Evolutionary conservation across 176 grass and related monocot species (phyloP).

Genomic region (Alloteropsis semialata): DNA sequence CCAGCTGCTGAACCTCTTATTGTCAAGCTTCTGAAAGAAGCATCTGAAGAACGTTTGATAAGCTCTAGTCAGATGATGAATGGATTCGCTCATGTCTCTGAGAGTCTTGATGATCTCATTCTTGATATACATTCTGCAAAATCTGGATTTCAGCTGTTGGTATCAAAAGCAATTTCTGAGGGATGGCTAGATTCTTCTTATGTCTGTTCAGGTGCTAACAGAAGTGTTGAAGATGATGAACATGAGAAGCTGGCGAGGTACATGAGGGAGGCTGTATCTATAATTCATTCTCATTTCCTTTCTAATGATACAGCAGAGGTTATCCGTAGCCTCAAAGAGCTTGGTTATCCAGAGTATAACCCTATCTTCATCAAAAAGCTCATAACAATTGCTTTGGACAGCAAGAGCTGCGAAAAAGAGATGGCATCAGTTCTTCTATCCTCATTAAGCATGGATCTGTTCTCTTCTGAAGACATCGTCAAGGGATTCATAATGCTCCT

Average conservation of each 20-base stretch:
- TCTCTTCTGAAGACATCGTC: conserved; percentile 79
- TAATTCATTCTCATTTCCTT: conserved; percentile 91
- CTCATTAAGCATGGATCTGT: conserved; percentile 78
- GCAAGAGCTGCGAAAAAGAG: conserved; percentile 94
- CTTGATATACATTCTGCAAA: conserved; percentile 93
- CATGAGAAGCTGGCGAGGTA: conserved; percentile 71
- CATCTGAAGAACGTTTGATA: conserved; percentile 76
- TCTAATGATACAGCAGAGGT: conserved; percentile 89
- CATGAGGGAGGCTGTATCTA: conserved; percentile 78
- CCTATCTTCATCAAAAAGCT: conserved; percentile 90
- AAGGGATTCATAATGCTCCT: conserved; percentile 90
- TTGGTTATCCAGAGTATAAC: conserved; percentile 66
- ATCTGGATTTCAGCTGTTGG: conserved; percentile 53
- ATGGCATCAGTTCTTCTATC: conserved; percentile 90
- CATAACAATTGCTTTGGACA: conserved; percentile 88
- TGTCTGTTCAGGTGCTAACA: conserved; percentile 39
- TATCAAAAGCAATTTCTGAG: conserved; percentile 71
- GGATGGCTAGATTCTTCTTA: conserved; percentile 80
- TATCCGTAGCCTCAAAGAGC: conserved; percentile 73
- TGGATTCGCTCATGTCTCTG: conserved; percentile 65
- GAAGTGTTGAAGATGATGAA: conserved; percentile 47
- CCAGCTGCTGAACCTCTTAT: conserved; percentile 62
- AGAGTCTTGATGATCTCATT: conserved; percentile 86
- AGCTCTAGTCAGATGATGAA: conserved; percentile 96
- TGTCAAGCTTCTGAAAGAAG: conserved; percentile 77